These are phyloP conservation scores for Eragrostis tef DNA, from an alignment of 202 grass and related monocot genomes.

Conservation along the genomic window DNA sequence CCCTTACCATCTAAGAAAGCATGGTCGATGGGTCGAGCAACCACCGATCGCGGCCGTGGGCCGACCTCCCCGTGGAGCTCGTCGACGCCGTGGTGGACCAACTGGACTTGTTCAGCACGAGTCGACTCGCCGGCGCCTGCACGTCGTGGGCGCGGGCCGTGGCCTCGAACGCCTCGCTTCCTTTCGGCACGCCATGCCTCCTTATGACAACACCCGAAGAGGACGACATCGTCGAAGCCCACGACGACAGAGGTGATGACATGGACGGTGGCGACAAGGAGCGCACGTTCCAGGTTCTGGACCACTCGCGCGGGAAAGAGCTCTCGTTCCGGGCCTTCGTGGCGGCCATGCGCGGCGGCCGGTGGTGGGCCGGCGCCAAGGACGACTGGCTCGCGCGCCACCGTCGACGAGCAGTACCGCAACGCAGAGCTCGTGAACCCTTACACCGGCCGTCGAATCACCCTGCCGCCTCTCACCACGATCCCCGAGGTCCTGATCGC, in stretches of 20 bases:
- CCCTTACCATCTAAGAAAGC: not conserved
- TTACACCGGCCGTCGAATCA: not conserved
- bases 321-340: not conserved
- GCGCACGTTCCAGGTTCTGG: not conserved
- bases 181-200: not conserved
- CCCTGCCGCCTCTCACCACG: not conserved
- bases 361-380: slow-evolving; percentile 13
- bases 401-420: not conserved
- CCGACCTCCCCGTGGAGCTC: not conserved
- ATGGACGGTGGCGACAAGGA: not conserved
- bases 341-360: not conserved
- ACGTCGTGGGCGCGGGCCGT: not conserved
- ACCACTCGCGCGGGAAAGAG: not conserved
- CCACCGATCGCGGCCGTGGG: not conserved
- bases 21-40: not conserved
- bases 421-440: not conserved
- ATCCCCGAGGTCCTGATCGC: not conserved
- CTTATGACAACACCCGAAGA: not conserved
- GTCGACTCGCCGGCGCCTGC: not conserved
- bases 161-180: not conserved
- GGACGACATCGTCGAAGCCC: too few relatives aligned
- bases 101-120: not conserved
- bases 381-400: slow-evolving; percentile 4
- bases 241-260: too few relatives aligned
- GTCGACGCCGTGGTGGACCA: not conserved